These are phyloP conservation scores for Telfairia occidentalis DNA, from an alignment of 331 rosid species.

Conservation along the genomic window DNA sequence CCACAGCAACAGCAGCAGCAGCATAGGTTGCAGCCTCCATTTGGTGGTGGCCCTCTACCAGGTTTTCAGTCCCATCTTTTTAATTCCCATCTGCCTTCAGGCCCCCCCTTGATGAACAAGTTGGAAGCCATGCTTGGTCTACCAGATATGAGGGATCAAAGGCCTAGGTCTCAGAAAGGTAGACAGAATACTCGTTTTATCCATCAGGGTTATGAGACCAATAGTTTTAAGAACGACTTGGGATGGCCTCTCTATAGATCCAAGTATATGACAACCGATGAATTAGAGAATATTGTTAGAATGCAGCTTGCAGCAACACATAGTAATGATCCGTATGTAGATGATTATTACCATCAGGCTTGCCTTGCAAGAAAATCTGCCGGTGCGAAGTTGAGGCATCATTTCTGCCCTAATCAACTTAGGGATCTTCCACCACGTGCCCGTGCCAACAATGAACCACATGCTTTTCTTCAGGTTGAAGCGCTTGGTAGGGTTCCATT, in stretches of 20 bases:
- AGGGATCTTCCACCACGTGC: slow-evolving; percentile 74
- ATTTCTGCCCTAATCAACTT: slow-evolving; percentile 70
- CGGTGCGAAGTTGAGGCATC: slow-evolving; percentile 59
- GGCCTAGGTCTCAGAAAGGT: slow-evolving; percentile 56
- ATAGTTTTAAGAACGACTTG: slow-evolving; percentile 48
- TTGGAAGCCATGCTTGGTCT: slow-evolving; percentile 68
- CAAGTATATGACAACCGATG: slow-evolving; percentile 74
- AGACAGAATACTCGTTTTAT: slow-evolving; percentile 43
- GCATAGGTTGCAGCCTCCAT: slow-evolving; percentile 61
- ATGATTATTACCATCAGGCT: slow-evolving; percentile 87
- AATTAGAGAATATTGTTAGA: slow-evolving; percentile 72
- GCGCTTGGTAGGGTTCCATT: slow-evolving; percentile 90
- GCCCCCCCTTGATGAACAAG: slow-evolving; percentile 36
- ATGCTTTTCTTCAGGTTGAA: slow-evolving; percentile 93
- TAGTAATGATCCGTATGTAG: slow-evolving; percentile 85
- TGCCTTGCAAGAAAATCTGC: slow-evolving; percentile 61
- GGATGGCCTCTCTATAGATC: slow-evolving; percentile 66
- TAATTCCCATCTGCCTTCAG: slow-evolving; percentile 48
- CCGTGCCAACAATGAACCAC: slow-evolving; percentile 63
- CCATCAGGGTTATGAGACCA: slow-evolving; percentile 52
- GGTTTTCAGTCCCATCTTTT: slow-evolving; percentile 59
- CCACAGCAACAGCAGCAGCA: slow-evolving; percentile 54
- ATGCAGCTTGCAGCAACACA: slow-evolving; percentile 93
- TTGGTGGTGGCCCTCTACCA: slow-evolving; percentile 43
- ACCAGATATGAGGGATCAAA: slow-evolving; percentile 72